Evolutionary conservation across 192 early-diverging fungal genomes (phyloP).

Genomic region (Backusella tuberculispora): DNA sequence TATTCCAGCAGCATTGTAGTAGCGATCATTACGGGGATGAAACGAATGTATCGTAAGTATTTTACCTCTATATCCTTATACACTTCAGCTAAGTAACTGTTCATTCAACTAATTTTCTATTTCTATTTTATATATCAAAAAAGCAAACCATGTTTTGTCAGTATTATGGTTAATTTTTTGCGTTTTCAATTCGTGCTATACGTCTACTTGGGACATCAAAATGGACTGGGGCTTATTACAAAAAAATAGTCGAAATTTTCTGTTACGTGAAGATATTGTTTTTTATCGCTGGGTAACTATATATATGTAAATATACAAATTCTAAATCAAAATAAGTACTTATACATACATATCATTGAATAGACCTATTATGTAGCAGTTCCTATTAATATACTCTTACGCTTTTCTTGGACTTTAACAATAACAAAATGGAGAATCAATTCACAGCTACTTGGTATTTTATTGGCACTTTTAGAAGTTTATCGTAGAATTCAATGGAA

Average conservation of each 20-base stretch:
- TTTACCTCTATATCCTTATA: neutral
- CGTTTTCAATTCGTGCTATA: slow-evolving; percentile 39
- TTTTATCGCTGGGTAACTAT: slow-evolving; percentile 42
- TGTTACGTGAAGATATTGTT: slow-evolving; percentile 44
- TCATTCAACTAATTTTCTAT: neutral
- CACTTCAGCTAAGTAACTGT: neutral
- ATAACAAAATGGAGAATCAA: slow-evolving; percentile 18
- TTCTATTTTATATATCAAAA: slow-evolving; percentile 27
- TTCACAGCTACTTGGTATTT: slow-evolving; percentile 27
- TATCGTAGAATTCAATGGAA: slow-evolving; percentile 75
- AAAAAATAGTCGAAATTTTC: slow-evolving; percentile 26
- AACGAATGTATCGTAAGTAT: slow-evolving; percentile 40
- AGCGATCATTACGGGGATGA: slow-evolving; percentile 31
- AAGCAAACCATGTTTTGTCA: slow-evolving; percentile 17
- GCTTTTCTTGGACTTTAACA: slow-evolving; percentile 65
- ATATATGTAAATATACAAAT: neutral
- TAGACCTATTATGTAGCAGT: slow-evolving; percentile 73
- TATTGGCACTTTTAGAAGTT: slow-evolving; percentile 36
- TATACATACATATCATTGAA: slow-evolving; percentile 39
- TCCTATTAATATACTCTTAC: slow-evolving; percentile 61
- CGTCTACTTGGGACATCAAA: slow-evolving; percentile 41
- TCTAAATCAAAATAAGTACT: slow-evolving; percentile 18
- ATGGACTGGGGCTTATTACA: slow-evolving; percentile 47
- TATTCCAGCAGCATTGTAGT: slow-evolving; percentile 42
- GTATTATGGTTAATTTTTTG: slow-evolving; percentile 27